phyloP scores from a whole-genome alignment of 176 grass and related monocot genomes.

The Elaeis guineensis region DNA sequence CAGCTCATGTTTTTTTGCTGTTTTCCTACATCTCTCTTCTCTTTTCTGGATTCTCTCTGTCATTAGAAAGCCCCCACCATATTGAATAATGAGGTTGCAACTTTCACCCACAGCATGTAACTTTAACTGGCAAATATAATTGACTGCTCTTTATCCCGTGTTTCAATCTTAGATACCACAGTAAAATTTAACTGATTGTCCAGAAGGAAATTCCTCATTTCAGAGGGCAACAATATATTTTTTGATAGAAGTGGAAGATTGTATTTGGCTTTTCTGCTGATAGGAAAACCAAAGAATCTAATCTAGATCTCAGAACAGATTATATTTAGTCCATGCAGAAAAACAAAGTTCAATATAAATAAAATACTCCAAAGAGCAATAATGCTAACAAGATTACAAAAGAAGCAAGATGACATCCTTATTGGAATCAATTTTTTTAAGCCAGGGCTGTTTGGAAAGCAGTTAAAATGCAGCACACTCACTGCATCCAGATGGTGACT shows the following conservation, averaged over 20 bases:
- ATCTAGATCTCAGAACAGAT: constrained; percentile 58
- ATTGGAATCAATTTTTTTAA: not conserved
- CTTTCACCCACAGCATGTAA: not conserved
- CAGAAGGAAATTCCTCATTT: not conserved
- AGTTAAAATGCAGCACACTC: not conserved
- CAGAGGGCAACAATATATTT: constrained; percentile 4
- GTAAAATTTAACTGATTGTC: not conserved
- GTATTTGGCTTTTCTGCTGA: constrained; percentile 73
- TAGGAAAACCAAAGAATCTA: constrained; percentile 84
- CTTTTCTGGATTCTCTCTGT: constrained; percentile 56
- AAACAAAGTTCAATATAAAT: not conserved
- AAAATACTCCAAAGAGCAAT: too few species aligned
- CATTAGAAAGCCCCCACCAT: constrained; percentile 36
- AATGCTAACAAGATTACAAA: constrained; percentile 9
- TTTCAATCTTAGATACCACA: not conserved
- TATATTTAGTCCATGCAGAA: constrained; percentile 21
- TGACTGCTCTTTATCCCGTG: not conserved
- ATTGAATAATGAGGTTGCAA: not conserved
- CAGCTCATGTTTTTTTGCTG: constrained; percentile 28
- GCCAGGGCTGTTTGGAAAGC: not conserved
- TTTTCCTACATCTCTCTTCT: constrained; percentile 16
- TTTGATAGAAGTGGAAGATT: constrained; percentile 45
- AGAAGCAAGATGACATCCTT: constrained; percentile 14
- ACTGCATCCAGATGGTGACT: not conserved
- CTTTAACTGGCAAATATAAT: constrained; percentile 11